Conservation (phyloP, 345 rosid species). For the Xanthoceras sorbifolium region DNA sequence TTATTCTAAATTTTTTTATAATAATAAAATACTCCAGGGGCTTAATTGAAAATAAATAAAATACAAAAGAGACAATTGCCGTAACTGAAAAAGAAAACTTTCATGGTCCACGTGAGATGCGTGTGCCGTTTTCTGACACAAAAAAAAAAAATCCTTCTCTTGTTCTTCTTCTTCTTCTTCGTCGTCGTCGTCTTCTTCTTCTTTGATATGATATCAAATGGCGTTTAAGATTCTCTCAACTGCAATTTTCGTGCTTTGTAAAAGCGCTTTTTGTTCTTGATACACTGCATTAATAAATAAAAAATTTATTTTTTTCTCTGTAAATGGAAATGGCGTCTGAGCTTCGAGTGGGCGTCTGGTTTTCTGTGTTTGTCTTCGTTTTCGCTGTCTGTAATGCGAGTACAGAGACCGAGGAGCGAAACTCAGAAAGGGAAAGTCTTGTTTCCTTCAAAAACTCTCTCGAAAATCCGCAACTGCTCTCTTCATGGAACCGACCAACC, state of each 20-base stretch:
- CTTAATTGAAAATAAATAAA: not conserved
- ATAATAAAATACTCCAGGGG: not conserved
- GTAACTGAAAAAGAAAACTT: not conserved
- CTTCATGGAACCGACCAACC: slow-evolving; percentile 61
- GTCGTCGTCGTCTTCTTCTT: not conserved
- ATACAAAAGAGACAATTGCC: not conserved
- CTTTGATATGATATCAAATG: slow-evolving; percentile 11
- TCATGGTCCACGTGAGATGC: slow-evolving; percentile 14
- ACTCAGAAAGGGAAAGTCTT: slow-evolving; percentile 44
- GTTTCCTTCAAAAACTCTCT: slow-evolving; percentile 54
- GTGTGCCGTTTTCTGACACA: not conserved
- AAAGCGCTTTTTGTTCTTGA: not conserved
- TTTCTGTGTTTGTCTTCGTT: slow-evolving; percentile 22
- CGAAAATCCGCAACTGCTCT: slow-evolving; percentile 38
- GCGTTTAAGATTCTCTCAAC: slow-evolving; percentile 35
- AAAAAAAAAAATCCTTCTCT: not conserved
- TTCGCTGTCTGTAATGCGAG: slow-evolving; percentile 22
- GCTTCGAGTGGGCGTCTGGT: slow-evolving; percentile 16
- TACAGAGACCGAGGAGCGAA: slow-evolving; percentile 11
- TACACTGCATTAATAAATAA: not conserved
- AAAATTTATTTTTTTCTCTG: not conserved
- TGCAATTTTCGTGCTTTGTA: not conserved
- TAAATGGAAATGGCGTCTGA: slow-evolving; percentile 28
- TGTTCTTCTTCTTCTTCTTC: not conserved
- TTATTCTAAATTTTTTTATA: too few species aligned